phyloP scores from a whole-genome alignment of 1,284 basidiomycete genomes.

The Cryptococcus wingfieldii region DNA sequence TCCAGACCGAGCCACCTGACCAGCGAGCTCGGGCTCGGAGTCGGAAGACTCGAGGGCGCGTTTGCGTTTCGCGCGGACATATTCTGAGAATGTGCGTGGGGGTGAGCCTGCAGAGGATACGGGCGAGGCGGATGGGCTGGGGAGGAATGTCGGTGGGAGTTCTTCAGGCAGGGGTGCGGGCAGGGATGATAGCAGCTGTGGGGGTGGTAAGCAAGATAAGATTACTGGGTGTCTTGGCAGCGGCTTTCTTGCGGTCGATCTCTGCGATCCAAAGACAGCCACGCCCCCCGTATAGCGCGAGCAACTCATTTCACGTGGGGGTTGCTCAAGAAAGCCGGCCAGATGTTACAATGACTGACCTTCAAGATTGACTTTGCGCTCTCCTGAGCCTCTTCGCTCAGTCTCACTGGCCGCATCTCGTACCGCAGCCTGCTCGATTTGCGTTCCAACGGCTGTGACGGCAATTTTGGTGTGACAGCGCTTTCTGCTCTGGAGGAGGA shows the following conservation, averaged over 20 bases:
- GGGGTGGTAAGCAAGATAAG: neutral
- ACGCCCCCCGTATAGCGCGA: too few relatives aligned
- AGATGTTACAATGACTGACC: slow-evolving; percentile 17
- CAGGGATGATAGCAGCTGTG: slow-evolving; percentile 29
- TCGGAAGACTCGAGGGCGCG: slow-evolving; percentile 13
- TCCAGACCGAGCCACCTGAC: neutral
- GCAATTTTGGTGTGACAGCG: slow-evolving; percentile 2
- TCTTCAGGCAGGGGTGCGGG: slow-evolving; percentile 34
- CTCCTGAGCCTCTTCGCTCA: slow-evolving; percentile 2
- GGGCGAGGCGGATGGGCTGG: slow-evolving; percentile 17
- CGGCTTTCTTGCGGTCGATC: neutral
- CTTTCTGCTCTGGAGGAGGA: slow-evolving; percentile 10
- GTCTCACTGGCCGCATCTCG: slow-evolving; percentile 7
- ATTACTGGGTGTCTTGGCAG: neutral
- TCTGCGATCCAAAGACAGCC: neutral
- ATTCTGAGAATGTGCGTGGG: slow-evolving; percentile 16
- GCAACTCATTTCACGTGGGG: too few relatives aligned
- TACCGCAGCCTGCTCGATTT: slow-evolving; percentile 14
- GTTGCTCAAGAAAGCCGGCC: neutral
- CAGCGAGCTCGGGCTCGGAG: slow-evolving; percentile 5
- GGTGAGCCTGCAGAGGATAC: slow-evolving; percentile 19
- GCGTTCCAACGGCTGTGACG: slow-evolving; percentile 10
- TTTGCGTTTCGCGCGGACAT: slow-evolving; percentile 7
- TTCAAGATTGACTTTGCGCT: slow-evolving; percentile 32
- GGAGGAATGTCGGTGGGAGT: slow-evolving; percentile 32